Conservation (phyloP, 768 basidiomycete genomes). For the Sistotremastrum suecicum region DNA sequence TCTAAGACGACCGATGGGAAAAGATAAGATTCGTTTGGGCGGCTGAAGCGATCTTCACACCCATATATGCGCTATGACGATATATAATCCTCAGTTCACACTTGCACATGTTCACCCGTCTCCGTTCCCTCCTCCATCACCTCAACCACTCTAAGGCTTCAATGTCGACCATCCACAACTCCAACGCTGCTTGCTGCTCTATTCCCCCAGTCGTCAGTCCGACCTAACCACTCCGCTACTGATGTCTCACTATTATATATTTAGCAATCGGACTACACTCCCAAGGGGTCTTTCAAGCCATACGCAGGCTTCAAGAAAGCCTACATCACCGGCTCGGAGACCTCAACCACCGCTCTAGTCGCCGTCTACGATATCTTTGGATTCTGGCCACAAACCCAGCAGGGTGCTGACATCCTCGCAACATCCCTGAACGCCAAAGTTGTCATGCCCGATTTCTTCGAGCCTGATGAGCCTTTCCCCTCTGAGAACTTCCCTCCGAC, state of each 20-base stretch:
- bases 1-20: not conserved
- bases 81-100: not conserved
- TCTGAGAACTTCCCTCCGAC: constrained; percentile 37
- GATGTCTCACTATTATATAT: too few relatives aligned
- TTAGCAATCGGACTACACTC: constrained; percentile 30
- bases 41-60: not conserved
- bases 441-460: constrained; percentile 57
- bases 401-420: constrained; percentile 52
- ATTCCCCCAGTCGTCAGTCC: constrained; percentile 30
- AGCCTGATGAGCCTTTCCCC: constrained; percentile 35
- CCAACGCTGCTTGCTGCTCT: constrained; percentile 32
- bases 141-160: constrained; percentile 16
- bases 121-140: constrained; percentile 27
- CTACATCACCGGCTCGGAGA: constrained; percentile 17
- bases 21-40: not conserved
- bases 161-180: constrained; percentile 25
- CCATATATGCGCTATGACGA: not conserved
- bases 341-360: constrained; percentile 36
- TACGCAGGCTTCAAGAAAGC: constrained; percentile 32
- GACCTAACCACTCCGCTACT: too few relatives aligned
- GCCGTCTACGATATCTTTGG: constrained; percentile 56
- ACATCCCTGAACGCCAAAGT: constrained; percentile 36
- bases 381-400: constrained; percentile 48
- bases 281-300: constrained; percentile 33
- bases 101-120: constrained; percentile 17